Conservation (phyloP, 2,329 filamentous ascomycete genomes). For the Balansia obtecta region DNA sequence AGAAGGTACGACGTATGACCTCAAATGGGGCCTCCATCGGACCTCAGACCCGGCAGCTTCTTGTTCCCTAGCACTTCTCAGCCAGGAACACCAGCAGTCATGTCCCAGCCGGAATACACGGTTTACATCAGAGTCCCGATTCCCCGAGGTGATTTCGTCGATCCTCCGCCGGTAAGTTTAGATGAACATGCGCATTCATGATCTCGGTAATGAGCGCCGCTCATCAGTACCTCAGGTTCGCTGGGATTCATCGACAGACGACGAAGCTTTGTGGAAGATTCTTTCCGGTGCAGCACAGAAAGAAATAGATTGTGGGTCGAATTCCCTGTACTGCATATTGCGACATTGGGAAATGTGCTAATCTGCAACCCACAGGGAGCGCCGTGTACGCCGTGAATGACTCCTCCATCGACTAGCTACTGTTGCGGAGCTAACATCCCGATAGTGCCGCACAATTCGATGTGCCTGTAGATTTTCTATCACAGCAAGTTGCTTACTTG, state of each 20-base stretch:
- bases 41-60: neutral
- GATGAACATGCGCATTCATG: neutral
- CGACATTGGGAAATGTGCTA: neutral
- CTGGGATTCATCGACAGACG: constrained; percentile 82
- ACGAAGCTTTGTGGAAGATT: constrained; percentile 78
- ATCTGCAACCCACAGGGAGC: constrained; percentile 45
- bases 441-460: constrained; percentile 61
- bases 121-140: constrained; percentile 88
- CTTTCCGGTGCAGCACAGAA: constrained; percentile 71
- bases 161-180: constrained; percentile 66
- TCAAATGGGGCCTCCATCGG: neutral
- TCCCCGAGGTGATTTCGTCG: constrained; percentile 72
- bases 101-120: constrained; percentile 50
- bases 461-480: constrained; percentile 75
- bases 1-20: neutral
- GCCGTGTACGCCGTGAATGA: constrained; percentile 44
- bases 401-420: constrained; percentile 9
- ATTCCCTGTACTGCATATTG: neutral
- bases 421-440: constrained; percentile 7
- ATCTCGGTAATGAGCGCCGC: neutral
- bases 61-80: neutral
- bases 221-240: constrained; percentile 46
- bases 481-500: constrained; percentile 88
- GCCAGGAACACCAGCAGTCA: constrained; percentile 10
- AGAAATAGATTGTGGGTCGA: constrained; percentile 67